Conservation (phyloP, 192 early-diverging fungal genomes). For the Phlyctochytrium bullatum region DNA sequence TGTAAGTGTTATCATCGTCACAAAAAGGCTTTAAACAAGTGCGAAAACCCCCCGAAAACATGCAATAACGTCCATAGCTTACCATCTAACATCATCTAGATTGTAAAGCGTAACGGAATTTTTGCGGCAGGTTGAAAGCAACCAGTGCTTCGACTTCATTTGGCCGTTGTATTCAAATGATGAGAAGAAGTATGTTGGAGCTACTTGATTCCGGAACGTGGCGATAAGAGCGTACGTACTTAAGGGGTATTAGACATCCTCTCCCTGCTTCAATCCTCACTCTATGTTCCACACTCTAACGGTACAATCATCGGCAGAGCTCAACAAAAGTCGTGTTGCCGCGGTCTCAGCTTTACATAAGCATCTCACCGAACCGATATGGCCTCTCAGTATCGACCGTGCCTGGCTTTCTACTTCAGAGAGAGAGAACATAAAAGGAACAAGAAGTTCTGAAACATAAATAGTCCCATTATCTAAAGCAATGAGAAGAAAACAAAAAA, state of each 20-base stretch:
- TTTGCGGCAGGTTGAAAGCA: conserved; percentile 68
- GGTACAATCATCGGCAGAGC: conserved; percentile 64
- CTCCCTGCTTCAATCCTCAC: conserved; percentile 38
- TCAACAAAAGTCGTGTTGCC: conserved; percentile 50
- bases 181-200: conserved; percentile 18
- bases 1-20: no score
- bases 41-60: not conserved
- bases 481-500: conserved; percentile 5
- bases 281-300: conserved; percentile 74
- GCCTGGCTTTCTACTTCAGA: conserved; percentile 18
- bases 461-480: conserved; percentile 62
- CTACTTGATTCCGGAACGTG: conserved; percentile 49
- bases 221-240: conserved; percentile 16
- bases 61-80: no score
- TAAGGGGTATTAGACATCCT: not conserved
- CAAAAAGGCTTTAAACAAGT: no score
- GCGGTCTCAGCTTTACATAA: conserved; percentile 49
- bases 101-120: conserved; percentile 70
- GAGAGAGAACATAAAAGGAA: conserved; percentile 36
- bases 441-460: conserved; percentile 47
- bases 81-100: conserved; percentile 73
- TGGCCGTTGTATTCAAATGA: conserved; percentile 27
- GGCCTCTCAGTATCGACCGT: conserved; percentile 38
- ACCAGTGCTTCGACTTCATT: conserved; percentile 29
- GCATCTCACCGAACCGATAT: conserved; percentile 58